Percentiles rank a stretch among this genome's conserved stretches.
Conservation (phyloP, 345 rosid genomes). For the Atalantia buxifolia region DNA sequence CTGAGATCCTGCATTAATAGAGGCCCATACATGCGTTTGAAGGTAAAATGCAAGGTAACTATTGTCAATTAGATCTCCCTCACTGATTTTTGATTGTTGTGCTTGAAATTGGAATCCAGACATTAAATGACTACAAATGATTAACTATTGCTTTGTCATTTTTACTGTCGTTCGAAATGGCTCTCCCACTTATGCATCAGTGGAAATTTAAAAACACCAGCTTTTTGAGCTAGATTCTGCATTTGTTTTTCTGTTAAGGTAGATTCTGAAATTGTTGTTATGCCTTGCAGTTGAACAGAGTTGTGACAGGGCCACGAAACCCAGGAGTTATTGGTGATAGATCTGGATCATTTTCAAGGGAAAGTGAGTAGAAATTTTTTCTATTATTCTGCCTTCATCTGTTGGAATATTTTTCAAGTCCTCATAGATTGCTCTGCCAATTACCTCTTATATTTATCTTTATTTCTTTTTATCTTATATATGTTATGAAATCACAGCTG, state of each 20-base stretch:
- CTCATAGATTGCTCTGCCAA: background rate
- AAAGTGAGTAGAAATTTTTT: slow-evolving; percentile 63
- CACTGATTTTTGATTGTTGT: background rate
- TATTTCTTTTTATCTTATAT: background rate
- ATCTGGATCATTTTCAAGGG: slow-evolving; percentile 96
- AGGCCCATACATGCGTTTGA: background rate
- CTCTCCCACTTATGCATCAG: background rate
- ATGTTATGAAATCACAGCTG: background rate
- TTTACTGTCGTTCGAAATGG: background rate
- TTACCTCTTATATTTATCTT: background rate
- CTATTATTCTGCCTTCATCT: background rate
- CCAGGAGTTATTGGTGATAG: slow-evolving; percentile 94
- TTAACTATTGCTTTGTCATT: background rate
- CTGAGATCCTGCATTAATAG: background rate
- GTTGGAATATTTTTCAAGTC: background rate
- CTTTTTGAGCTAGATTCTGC: background rate
- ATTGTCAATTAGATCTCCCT: background rate
- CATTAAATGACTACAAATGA: background rate
- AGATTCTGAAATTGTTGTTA: background rate
- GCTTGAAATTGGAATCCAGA: background rate
- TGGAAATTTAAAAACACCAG: background rate
- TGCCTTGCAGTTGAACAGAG: slow-evolving; percentile 72
- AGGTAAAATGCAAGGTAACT: background rate
- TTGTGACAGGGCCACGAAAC: slow-evolving; percentile 88
- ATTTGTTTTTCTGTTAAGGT: background rate